These are phyloP conservation scores for Scleroderma bovista DNA, from an alignment of 768 basidiomycete genomes.

Conservation along the genomic window DNA sequence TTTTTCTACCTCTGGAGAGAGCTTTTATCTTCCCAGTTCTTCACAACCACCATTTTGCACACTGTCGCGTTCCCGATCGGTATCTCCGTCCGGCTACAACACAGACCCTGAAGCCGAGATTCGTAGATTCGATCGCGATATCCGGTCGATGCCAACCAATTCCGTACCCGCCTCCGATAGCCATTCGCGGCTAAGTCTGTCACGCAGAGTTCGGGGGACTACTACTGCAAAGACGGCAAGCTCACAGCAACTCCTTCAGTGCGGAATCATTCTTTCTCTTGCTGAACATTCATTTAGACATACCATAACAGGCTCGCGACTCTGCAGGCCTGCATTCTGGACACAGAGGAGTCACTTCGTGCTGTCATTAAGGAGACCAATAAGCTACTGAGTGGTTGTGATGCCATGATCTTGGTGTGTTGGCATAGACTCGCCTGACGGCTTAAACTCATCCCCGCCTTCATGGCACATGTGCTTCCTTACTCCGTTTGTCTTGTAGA, in stretches of 20 bases:
- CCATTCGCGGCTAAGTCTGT: constrained; percentile 9
- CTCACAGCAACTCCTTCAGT: constrained; percentile 74
- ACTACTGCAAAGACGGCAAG: constrained; percentile 42
- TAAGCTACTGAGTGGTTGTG: constrained; percentile 39
- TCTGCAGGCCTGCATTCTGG: constrained; percentile 47
- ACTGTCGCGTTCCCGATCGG: constrained; percentile 34
- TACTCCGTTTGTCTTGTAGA: constrained; percentile 36
- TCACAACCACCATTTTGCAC: constrained; percentile 14
- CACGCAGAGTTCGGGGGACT: constrained; percentile 21
- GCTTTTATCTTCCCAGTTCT: constrained; percentile 51
- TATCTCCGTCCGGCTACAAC: constrained; percentile 62
- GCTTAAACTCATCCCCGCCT: constrained; percentile 5
- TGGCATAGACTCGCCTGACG: constrained; percentile 3
- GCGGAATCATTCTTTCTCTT: constrained; percentile 18
- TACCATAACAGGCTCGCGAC: constrained; percentile 40
- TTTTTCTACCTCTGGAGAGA: constrained; percentile 54
- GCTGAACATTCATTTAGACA: constrained; percentile 3
- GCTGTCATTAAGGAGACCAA: constrained; percentile 47
- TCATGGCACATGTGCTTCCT: constrained; percentile 23
- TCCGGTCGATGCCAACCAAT: constrained; percentile 4
- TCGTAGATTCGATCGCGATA: constrained; percentile 35
- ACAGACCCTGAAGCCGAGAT: constrained; percentile 66
- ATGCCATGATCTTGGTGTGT: constrained; percentile 39
- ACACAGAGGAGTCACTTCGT: constrained; percentile 44
- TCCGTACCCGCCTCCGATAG: constrained; percentile 2